Percentiles rank a stretch among this genome's conserved stretches.
Evolutionary conservation across 164 flowering plant species (phyloP).

Genomic region (Paratinospora sagittata): DNA sequence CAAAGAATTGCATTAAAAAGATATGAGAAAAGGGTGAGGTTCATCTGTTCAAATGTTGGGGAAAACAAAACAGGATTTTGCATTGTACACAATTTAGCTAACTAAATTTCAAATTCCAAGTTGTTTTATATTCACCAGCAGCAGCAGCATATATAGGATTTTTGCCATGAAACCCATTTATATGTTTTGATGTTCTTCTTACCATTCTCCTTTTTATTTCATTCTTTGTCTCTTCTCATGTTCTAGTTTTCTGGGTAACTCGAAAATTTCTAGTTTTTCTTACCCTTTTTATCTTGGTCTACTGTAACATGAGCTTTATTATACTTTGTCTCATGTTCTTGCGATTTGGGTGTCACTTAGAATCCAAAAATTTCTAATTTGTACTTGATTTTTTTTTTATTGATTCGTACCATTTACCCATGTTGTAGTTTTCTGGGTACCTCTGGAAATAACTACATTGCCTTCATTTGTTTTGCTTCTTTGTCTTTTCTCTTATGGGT

Average conservation of each 20-base stretch:
- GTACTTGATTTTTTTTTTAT: neutral
- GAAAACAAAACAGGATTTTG: neutral
- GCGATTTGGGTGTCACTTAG: slow-evolving; percentile 6
- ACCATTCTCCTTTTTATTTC: neutral
- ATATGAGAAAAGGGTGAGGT: neutral
- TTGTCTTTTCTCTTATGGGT: slow-evolving; percentile 4
- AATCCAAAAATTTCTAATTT: neutral
- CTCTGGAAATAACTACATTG: neutral
- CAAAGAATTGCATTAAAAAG: neutral
- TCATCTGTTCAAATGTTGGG: neutral
- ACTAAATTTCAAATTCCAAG: neutral
- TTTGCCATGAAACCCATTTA: no score
- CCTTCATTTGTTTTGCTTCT: slow-evolving; percentile 27
- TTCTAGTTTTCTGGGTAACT: slow-evolving; percentile 20
- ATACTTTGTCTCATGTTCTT: slow-evolving; percentile 8
- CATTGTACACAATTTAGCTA: neutral
- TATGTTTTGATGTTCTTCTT: neutral
- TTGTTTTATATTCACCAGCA: no score
- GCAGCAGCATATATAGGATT: no score
- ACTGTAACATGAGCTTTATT: no score
- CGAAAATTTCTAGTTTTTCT: slow-evolving; percentile 10
- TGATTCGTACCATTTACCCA: neutral
- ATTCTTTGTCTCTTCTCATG: slow-evolving; percentile 10
- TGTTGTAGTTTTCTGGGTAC: neutral
- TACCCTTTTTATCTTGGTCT: slow-evolving; percentile 1